Conservation (phyloP, 228 moss, liverwort and hornwort genomes). For the Sphagnum magellanicum region DNA sequence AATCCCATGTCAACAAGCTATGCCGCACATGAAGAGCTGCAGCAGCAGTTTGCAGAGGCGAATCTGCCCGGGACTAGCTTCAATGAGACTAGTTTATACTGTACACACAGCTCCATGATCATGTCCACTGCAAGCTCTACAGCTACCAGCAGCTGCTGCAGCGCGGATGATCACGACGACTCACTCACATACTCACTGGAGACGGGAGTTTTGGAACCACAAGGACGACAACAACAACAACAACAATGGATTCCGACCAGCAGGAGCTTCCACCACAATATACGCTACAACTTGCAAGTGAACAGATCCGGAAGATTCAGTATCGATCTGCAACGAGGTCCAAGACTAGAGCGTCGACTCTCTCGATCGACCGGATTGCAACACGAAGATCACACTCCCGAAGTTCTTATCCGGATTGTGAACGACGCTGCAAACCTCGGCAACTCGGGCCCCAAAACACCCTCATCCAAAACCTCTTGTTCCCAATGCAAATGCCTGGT, state of each 20-base stretch:
- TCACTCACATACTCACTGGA: slow-evolving; percentile 42
- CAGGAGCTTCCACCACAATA: slow-evolving; percentile 18
- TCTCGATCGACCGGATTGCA: slow-evolving; percentile 5
- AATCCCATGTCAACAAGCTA: too few species aligned
- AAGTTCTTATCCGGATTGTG: slow-evolving; percentile 53
- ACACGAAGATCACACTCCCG: slow-evolving; percentile 46
- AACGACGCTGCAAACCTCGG: slow-evolving; percentile 42
- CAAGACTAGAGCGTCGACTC: slow-evolving; percentile 39
- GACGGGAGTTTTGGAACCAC: slow-evolving; percentile 12
- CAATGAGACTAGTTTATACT: too few species aligned
- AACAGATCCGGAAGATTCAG: slow-evolving; percentile 52
- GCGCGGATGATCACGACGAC: slow-evolving; percentile 11
- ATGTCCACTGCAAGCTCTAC: too few species aligned
- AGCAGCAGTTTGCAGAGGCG: too few species aligned
- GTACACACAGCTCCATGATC: too few species aligned
- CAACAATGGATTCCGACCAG: slow-evolving; percentile 35
- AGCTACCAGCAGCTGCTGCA: too few species aligned
- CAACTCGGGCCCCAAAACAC: background rate
- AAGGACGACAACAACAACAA: slow-evolving; percentile 1
- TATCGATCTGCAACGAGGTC: slow-evolving; percentile 50
- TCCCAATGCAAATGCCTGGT: slow-evolving; percentile 56
- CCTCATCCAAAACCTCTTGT: slow-evolving; percentile 18
- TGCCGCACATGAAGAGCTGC: too few species aligned
- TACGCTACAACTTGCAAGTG: background rate
- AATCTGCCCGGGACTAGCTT: too few species aligned